Evolutionary conservation across 371 early-diverging fungal genomes (phyloP), one percentile per base, ranked within the genome.

Genomic region (Mortierella sp.): DNA sequence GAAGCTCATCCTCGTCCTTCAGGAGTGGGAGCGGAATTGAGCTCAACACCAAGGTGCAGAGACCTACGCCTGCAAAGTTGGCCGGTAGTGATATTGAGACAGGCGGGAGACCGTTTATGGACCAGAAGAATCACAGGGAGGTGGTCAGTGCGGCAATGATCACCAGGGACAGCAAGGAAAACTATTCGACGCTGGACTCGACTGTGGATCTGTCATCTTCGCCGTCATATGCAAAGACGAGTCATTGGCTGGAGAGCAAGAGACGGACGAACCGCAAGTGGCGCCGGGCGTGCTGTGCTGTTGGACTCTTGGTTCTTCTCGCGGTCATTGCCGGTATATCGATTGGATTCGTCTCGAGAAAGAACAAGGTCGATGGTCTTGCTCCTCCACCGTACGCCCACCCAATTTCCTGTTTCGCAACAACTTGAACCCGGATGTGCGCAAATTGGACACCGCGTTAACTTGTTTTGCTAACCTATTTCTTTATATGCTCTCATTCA

Each of bases 321-420:
- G 78, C 43, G 2, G 41, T 63, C 26, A 50, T 68, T 19, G 79
- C 83, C 2, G 83, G 83, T 0, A 71, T 78, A 39, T 48, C 64
- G 14, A 70, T 71, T 34, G 78, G 78, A 4, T 74, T 82, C n/a
- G 70, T 66, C 19, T 47, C 58, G 24, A 43, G 78, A 26, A 78
- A 73, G 66, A 66, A 70, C 70, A 78, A 78, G 48, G 45, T 78
- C 37, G 78, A 78, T 47, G 78, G 78, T n/a, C 78, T 78, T 40
- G 78, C 78, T 22, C 73, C 73, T 29, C 73, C 73, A 61, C 24
- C 65, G 69, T 72, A 64, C 29, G 55, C 52, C 9, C 40, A 58
- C 29, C n/a, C n/a, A n/a, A n/a, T n/a, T n/a, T n/a, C n/a, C n/a
- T n/a, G n/a, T n/a, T n/a, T n/a, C n/a, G n/a, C n/a, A n/a, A n/a